Base-by-base conservation (phyloP, 306 rosid species). In the Vigna unguiculata region DNA sequence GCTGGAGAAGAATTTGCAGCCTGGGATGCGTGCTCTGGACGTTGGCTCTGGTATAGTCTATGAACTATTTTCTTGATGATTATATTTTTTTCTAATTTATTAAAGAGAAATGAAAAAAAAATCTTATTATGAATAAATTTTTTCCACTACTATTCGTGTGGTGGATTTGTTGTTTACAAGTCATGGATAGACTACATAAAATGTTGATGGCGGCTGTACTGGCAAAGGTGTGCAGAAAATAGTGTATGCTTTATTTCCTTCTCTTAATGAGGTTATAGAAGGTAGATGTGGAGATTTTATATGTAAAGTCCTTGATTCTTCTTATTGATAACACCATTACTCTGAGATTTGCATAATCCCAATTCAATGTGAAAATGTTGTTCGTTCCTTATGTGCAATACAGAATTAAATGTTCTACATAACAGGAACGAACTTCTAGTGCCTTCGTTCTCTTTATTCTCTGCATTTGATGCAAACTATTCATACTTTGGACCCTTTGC, bases 11-110 rank as follows among this genome's bases (percentile, higher is more conserved):
- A 79, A 92, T 63, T 85, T 96, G 91, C 94, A 86, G 83, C 97
- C 98, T 7, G 97, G 93, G 51, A 96, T 93, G 99, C 93, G 38
- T 24, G 97, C 90, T 77, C 85, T 96, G 28, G 99, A 96, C 22
- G 88, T 96, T 81, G 99, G 99, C 64, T 96, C 99, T 52, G 99
- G 99, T 93, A 57, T 79, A 41, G 16, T 25, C 58, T 41, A 62
- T 51, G 9, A 75, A 25, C 72, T 49, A 71, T 36, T 62, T 62
- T 63, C 4, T 53, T 43, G 48, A 20, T 2, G 21, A 16, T 41
- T 49, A 9, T 20, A 71, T 41, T 1, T 5, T 53, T 17, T 64
- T 20, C 3, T 59, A 16, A 69, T 38, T 17, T 55, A 17, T 83
- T 57, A 55, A 3, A 55, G 53, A 45, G 34, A 55, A 38, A 28